Evolutionary conservation across 1,284 basidiomycete species (phyloP).

Genomic region (Taiwanofungus camphoratus): DNA sequence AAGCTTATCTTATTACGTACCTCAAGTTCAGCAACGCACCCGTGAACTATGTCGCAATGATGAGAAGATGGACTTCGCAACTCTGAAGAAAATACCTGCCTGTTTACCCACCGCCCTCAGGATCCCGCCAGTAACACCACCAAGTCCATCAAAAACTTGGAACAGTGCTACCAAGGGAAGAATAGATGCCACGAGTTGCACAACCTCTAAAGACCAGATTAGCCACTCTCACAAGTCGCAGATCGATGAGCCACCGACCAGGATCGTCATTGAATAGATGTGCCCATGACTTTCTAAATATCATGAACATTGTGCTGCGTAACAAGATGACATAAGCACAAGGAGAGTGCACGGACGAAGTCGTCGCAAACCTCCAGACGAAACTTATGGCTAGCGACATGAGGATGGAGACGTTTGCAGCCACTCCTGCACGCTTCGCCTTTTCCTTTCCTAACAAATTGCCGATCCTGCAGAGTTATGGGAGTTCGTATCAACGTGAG

Average conservation of each 20-base stretch:
- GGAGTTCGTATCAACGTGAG: conserved; percentile 1
- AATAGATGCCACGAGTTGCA: conserved; percentile 61
- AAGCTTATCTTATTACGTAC: no score
- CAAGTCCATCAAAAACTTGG: conserved; percentile 74
- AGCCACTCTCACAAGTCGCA: background rate
- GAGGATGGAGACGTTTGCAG: conserved; percentile 57
- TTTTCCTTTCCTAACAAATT: conserved; percentile 77
- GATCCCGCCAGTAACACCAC: conserved; percentile 68
- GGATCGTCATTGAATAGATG: conserved; percentile 84
- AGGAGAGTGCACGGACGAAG: conserved; percentile 2
- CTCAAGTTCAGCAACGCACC: conserved; percentile 63
- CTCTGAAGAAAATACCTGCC: conserved; percentile 25
- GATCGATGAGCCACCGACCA: conserved; percentile 28
- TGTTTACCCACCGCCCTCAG: conserved; percentile 76
- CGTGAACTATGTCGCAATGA: conserved; percentile 35
- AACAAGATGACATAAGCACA: background rate
- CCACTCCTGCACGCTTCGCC: conserved; percentile 58
- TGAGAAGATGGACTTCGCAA: background rate
- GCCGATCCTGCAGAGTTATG: conserved; percentile 51
- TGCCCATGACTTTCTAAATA: conserved; percentile 72
- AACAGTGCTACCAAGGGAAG: conserved; percentile 77
- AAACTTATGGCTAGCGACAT: conserved; percentile 53
- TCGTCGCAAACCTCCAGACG: conserved; percentile 51
- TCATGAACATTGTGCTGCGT: conserved; percentile 65
- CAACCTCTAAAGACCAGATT: conserved; percentile 40